phyloP scores from a whole-genome alignment of 768 basidiomycete genomes.

The Termitomyces sp. region DNA sequence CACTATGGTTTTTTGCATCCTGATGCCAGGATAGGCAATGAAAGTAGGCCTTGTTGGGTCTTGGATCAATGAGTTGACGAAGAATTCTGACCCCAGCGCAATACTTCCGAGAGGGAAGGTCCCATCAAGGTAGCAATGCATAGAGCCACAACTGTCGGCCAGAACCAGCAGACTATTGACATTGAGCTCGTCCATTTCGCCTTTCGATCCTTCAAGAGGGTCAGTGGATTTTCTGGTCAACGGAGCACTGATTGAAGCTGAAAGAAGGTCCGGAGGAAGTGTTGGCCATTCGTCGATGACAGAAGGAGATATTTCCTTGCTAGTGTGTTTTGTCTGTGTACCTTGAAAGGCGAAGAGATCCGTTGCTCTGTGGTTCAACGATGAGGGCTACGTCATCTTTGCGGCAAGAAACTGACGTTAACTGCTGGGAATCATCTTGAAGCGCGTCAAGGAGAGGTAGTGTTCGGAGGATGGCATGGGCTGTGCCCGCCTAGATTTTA shows the following conservation, averaged over 20 bases:
- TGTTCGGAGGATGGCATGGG: constrained; percentile 63
- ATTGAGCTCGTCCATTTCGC: constrained; percentile 50
- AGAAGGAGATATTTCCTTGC: constrained; percentile 47
- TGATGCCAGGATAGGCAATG: constrained; percentile 39
- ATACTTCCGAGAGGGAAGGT: constrained; percentile 66
- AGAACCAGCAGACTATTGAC: constrained; percentile 63
- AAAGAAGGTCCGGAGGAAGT: constrained; percentile 47
- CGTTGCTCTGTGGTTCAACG: constrained; percentile 48
- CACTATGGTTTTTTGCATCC: constrained; percentile 16
- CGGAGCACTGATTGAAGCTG: constrained; percentile 58
- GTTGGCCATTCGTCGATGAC: constrained; percentile 69
- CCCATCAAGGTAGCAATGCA: constrained; percentile 74
- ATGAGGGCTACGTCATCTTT: constrained; percentile 13
- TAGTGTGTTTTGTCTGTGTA: constrained; percentile 46
- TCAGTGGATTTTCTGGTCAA: constrained; percentile 28
- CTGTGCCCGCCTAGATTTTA: constrained; percentile 66
- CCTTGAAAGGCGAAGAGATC: constrained; percentile 83
- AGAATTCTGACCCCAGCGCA: constrained; percentile 27
- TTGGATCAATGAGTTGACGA: constrained; percentile 42
- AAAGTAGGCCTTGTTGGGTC: constrained; percentile 44
- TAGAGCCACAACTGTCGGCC: constrained; percentile 51
- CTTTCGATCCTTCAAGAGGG: constrained; percentile 25
- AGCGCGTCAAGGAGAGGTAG: constrained; percentile 72
- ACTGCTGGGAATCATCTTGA: constrained; percentile 60
- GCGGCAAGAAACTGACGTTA: constrained; percentile 47